Base-by-base conservation (phyloP, 495 filamentous ascomycete genomes). In the Penicillium coprophilum region DNA sequence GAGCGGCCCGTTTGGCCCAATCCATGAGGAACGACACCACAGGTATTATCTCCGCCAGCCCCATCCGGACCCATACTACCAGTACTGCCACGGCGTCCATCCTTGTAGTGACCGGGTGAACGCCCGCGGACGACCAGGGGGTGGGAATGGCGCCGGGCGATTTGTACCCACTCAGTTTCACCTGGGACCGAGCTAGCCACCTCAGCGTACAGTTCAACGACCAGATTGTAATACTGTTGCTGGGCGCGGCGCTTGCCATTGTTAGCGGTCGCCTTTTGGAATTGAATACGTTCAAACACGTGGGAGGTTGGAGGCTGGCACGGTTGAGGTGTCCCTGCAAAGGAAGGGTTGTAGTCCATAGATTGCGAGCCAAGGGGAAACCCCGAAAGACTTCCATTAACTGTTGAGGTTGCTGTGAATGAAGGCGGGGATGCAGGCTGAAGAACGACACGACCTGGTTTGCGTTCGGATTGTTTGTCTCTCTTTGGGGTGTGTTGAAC, bases 401-500 rank as follows among this genome's bases (percentile, higher is more conserved):
- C 56, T 4, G 66, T 56, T 6, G 69, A 59, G 7, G 58, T 58
- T 30, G 70, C 60, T 39, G 67, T 58, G 4, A 76, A 66, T 3
- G 79, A 72, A 57, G 80, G 77, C 0, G 83, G 80, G 6, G 84
- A 82, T 11, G 83, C 84, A 0, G 92, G 88, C 3, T 83, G 75
- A 23, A 97, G 73, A 36, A 84, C 77, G 41, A 91, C 80, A 57
- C 85, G 86, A 12, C 82, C 81, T n/a, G 92, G 90, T 52, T 85
- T 87, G 38, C 82, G 79, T 50, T 93, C 88, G 3, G 92, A 91
- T 4, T 91, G 91, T 72, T 96, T 95, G 74, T 97, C 93, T 58
- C 93, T 82, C 71, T 96, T 96, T 6, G 93, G 91, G 4, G 93
- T 97, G 68, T 97, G 92, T 68, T 96, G 92, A 10, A 97, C 88